A percentile compares a stretch with the other conserved stretches of the same genome.
These are phyloP conservation scores for Penicillium lividum DNA, from an alignment of 495 filamentous ascomycete genomes.

Conservation along the genomic window DNA sequence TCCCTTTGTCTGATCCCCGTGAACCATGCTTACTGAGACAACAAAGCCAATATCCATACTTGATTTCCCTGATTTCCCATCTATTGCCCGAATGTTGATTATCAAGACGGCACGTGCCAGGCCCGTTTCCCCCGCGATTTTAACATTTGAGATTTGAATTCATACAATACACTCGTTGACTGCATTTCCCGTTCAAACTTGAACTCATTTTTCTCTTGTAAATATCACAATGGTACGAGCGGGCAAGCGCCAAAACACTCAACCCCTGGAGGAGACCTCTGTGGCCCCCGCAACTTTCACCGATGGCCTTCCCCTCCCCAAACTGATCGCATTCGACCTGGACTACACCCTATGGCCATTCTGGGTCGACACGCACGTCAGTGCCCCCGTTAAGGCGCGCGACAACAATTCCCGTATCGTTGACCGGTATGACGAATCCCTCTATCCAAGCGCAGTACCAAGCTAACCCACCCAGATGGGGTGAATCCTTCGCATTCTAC, in stretches of 20 bases:
- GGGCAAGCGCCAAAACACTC: constrained; percentile 40
- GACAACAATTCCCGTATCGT: constrained; percentile 55
- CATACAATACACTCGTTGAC: neutral
- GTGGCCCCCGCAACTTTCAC: constrained; percentile 61
- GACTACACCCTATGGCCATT: constrained; percentile 98
- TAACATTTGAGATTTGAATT: neutral
- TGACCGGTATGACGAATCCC: constrained; percentile 39
- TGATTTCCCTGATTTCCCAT: neutral
- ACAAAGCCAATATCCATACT: neutral
- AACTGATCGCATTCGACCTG: constrained; percentile 86
- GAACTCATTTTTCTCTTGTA: neutral
- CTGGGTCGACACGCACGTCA: constrained; percentile 93
- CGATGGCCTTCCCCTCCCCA: constrained; percentile 80
- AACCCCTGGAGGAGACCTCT: constrained; percentile 40
- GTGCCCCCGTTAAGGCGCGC: constrained; percentile 70
- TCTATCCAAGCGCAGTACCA: constrained; percentile 1
- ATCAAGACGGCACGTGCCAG: constrained; percentile 1
- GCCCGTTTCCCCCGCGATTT: neutral
- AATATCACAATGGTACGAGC: constrained; percentile 30
- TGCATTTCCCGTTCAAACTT: neutral
- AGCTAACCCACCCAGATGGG: constrained; percentile 47
- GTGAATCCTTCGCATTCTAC: constrained; percentile 82
- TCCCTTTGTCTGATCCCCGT: neutral
- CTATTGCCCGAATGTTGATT: neutral
- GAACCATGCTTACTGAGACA: neutral